Conservation (phyloP, 1,284 basidiomycete species). For the Melanopsichium pennsylvanicum region DNA sequence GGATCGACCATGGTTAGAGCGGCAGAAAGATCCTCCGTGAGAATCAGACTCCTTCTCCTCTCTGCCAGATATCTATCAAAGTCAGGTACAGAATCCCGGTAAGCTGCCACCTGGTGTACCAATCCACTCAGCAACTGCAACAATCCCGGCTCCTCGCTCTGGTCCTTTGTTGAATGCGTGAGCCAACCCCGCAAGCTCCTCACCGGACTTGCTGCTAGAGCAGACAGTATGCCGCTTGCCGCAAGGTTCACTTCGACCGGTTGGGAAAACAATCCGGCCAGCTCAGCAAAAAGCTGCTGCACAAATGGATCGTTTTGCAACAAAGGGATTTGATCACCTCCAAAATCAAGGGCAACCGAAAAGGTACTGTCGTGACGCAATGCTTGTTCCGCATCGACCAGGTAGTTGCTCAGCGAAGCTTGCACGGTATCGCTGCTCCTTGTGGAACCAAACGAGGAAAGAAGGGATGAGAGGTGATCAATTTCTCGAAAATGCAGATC, state of each 20-base stretch:
- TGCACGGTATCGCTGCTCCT: constrained; percentile 19
- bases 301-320: constrained; percentile 81
- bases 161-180: constrained; percentile 73
- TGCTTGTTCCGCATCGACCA: constrained; percentile 77
- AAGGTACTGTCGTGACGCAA: constrained; percentile 52
- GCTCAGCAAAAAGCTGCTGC: constrained; percentile 74
- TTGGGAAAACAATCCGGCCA: constrained; percentile 83
- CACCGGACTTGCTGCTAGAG: constrained; percentile 81
- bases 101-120: constrained; percentile 72
- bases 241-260: constrained; percentile 86
- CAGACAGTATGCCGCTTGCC: constrained; percentile 80
- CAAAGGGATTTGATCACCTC: constrained; percentile 68
- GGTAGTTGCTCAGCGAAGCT: constrained; percentile 69
- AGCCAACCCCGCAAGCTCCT: constrained; percentile 88
- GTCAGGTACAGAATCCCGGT: constrained; percentile 76
- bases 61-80: constrained; percentile 87
- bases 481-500: constrained; percentile 34
- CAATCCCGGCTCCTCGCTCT: constrained; percentile 65
- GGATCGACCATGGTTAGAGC: constrained; percentile 71
- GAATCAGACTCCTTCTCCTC: constrained; percentile 85
- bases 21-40: constrained; percentile 90
- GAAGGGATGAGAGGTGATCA: constrained; percentile 32
- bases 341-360: constrained; percentile 14
- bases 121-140: constrained; percentile 43
- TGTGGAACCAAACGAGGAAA: constrained; percentile 13